Evolutionary conservation across 1,284 basidiomycete genomes (phyloP).

Genomic region (Pisolithus thermaeus): DNA sequence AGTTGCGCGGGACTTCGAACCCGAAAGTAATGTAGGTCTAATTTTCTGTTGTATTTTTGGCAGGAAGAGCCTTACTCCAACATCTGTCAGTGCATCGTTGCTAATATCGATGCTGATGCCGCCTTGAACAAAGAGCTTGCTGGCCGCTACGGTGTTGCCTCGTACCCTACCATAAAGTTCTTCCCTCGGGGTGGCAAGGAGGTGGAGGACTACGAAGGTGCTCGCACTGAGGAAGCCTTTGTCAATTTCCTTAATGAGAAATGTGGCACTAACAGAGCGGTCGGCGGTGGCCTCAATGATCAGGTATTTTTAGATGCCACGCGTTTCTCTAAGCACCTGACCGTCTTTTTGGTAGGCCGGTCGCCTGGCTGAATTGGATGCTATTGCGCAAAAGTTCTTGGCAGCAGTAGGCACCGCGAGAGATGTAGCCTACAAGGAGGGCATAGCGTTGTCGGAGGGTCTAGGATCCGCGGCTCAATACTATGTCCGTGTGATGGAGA

Average conservation of each 20-base stretch:
- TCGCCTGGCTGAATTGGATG: slow-evolving; percentile 73
- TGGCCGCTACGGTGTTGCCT: slow-evolving; percentile 65
- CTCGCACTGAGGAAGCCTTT: slow-evolving; percentile 64
- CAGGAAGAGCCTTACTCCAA: slow-evolving; percentile 7
- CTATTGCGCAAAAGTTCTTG: slow-evolving; percentile 76
- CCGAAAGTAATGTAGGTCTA: slow-evolving; percentile 64
- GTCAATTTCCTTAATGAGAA: slow-evolving; percentile 79
- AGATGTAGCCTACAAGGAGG: slow-evolving; percentile 60
- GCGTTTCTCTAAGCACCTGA: slow-evolving; percentile 1
- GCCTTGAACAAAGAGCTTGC: slow-evolving; percentile 73
- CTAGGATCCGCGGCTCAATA: slow-evolving; percentile 61
- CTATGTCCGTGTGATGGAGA: slow-evolving; percentile 91
- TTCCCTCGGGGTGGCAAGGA: slow-evolving; percentile 72
- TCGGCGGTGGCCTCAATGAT: slow-evolving; percentile 77
- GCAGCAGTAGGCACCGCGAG: slow-evolving; percentile 51
- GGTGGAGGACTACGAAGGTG: slow-evolving; percentile 63
- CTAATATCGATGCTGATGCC: slow-evolving; percentile 88
- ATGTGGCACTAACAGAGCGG: slow-evolving; percentile 80
- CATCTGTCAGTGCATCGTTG: slow-evolving; percentile 66
- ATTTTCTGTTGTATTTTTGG: neutral
- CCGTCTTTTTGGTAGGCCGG: slow-evolving; percentile 54
- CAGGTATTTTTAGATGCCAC: slow-evolving; percentile 37
- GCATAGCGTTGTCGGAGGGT: slow-evolving; percentile 40
- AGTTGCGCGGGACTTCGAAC: slow-evolving; percentile 74
- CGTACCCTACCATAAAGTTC: slow-evolving; percentile 93